Evolutionary conservation across 805 yeast species (phyloP), one percentile per base, ranked within the genome.

Genomic region (Torulaspora gathmanii): DNA sequence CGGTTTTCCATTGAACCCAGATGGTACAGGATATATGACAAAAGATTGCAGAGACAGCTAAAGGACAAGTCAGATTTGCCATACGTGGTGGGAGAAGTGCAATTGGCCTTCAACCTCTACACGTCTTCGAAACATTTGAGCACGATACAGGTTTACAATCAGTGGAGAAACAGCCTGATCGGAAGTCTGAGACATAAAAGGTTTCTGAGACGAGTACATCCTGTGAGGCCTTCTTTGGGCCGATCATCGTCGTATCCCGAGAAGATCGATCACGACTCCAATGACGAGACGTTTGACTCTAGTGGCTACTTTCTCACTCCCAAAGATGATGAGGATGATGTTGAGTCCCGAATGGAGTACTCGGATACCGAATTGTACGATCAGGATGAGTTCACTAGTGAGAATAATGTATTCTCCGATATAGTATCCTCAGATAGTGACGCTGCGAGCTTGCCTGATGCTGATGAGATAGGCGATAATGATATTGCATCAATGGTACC

Each of bases 21-120:
- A 7, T 61, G 65, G 64, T 62, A 57, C 40, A 53, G 55, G 7
- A 38, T 63, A 12, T 53, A 52, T 42, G 66, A 63, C 41, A 56
- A 47, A 33, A 50, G 49, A 42, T 42, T 46, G 38, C 40, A 37
- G 28, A 38, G 51, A 25, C 46, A 41, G 42, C 41, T 42, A 17
- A 43, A 29, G 34, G 45, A 45, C 33, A 45, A 39, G 33, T 35
- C 42, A n/a, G 45, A 38, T 10, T 28, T 40, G 9, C 39, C 43
- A 15, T 46, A 42, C 16, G 50, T 52, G 6, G 47, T 56, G 5
- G 66, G 66, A 7, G 60, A 60, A 16, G 51, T 63, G 2, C 55
- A 54, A 28, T 41, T 63, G 26, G 57, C 52, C 2, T 55, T 63
- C 30, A 40, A 44, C 22, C 40, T 61, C 12, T 35, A 40, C n/a